Evolutionary conservation across 352 stramenopile genomes (phyloP).

Genomic region (Phytophthora ramorum): DNA sequence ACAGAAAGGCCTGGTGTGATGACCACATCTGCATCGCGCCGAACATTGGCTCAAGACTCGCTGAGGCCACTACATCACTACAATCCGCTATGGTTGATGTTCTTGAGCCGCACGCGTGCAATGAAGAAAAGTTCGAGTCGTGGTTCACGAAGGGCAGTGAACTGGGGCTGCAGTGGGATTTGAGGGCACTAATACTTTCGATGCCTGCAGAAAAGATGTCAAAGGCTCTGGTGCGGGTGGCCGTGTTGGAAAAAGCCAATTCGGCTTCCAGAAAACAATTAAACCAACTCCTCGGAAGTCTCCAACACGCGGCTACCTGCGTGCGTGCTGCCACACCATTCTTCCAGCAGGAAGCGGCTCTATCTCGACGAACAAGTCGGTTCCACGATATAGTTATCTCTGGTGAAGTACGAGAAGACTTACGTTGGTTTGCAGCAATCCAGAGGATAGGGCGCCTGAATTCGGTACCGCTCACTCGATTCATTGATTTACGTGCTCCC

Average conservation of each 20-base stretch:
- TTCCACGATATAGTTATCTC: background rate
- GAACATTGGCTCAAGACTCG: conserved; percentile 5
- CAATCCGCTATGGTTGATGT: conserved; percentile 9
- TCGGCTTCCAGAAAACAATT: background rate
- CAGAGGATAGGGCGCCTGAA: background rate
- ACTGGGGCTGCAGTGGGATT: background rate
- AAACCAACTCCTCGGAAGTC: background rate
- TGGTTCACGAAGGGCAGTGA: background rate
- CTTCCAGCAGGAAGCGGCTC: background rate
- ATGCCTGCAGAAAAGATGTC: background rate
- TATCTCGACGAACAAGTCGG: background rate
- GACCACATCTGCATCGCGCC: conserved; percentile 24
- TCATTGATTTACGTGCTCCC: background rate
- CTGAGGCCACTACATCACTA: conserved; percentile 8
- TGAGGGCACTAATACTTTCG: background rate
- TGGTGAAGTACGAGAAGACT: background rate
- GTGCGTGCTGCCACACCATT: background rate
- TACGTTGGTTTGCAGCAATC: background rate
- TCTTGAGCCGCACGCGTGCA: conserved; percentile 9
- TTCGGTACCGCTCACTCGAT: background rate
- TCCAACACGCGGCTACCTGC: background rate
- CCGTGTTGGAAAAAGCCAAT: background rate
- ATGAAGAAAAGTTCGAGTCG: background rate
- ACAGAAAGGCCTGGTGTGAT: conserved; percentile 21
- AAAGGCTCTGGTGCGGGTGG: background rate